Conservation (phyloP, 441 rosid genomes). For the Codiaeum variegatum region DNA sequence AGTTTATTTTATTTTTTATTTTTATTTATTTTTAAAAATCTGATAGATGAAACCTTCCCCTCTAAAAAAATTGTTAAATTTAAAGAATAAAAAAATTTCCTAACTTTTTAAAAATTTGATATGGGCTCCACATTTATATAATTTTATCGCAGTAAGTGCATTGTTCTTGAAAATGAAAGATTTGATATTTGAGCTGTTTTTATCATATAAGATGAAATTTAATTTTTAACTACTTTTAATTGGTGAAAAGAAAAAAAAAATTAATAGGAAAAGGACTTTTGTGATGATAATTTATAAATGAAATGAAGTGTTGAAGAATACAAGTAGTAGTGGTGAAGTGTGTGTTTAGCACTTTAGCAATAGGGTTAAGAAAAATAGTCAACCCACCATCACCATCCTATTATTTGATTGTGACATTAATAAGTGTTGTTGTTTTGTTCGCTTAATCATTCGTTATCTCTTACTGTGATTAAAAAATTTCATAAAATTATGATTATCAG, state of each 20-base stretch:
- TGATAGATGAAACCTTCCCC: not conserved
- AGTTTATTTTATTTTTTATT: not conserved
- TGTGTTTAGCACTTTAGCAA: not conserved
- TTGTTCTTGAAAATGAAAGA: too few relatives aligned
- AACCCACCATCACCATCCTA: not conserved
- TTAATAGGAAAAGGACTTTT: not conserved
- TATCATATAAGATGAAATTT: too few relatives aligned
- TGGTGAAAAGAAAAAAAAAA: too few relatives aligned
- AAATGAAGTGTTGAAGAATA: not conserved
- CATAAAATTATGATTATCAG: not conserved
- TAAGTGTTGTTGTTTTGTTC: not conserved
- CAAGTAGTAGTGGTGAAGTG: not conserved
- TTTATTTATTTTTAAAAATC: not conserved
- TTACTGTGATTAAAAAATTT: not conserved
- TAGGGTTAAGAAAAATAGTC: not conserved
- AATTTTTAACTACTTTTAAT: too few relatives aligned
- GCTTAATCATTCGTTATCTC: not conserved
- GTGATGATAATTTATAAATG: not conserved
- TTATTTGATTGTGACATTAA: constrained; percentile 6
- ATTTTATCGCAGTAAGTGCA: too few relatives aligned
- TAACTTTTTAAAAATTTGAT: not conserved
- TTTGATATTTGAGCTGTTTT: too few relatives aligned
- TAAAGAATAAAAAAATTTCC: not conserved
- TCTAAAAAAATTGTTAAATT: too few relatives aligned
- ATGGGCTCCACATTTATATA: not conserved